A percentile compares a stretch with the other conserved stretches of the same genome.
phyloP scores from a whole-genome alignment of 352 stramenopile genomes.

The Phytophthora pluvialis region DNA sequence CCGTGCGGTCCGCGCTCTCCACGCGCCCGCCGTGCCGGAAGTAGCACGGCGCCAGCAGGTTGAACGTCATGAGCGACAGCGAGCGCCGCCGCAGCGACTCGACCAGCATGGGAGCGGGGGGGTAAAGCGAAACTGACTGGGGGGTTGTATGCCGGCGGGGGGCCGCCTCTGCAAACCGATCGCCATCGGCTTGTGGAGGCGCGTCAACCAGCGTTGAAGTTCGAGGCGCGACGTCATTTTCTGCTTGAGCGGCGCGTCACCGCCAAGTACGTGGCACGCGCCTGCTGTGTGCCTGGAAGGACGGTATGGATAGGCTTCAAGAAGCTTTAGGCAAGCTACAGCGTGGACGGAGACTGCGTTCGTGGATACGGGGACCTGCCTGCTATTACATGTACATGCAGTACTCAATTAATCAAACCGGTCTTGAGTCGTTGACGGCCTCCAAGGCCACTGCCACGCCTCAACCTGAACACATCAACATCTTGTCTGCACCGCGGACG shows the following conservation, averaged over 20 bases:
- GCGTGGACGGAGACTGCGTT: too few species aligned
- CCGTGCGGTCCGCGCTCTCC: conserved; percentile 63
- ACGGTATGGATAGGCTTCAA: not conserved
- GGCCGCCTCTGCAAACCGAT: not conserved
- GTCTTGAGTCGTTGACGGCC: too few species aligned
- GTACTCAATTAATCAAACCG: too few species aligned
- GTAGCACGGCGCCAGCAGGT: conserved; percentile 88
- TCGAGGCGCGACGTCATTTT: conserved; percentile 9
- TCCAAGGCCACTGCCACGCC: too few species aligned
- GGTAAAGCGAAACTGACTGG: conserved; percentile 19
- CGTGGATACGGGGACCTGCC: too few species aligned
- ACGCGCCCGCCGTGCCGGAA: conserved; percentile 81
- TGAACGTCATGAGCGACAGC: conserved; percentile 90
- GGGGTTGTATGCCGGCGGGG: not conserved
- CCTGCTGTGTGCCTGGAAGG: not conserved
- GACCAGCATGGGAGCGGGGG: conserved; percentile 26
- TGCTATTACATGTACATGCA: too few species aligned
- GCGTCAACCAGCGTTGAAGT: conserved; percentile 13
- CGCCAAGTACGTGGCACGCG: not conserved
- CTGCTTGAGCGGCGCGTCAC: not conserved
- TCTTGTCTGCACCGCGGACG: too few species aligned
- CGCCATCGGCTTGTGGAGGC: not conserved
- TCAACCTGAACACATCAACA: too few species aligned
- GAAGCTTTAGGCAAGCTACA: too few species aligned
- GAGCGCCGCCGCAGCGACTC: conserved; percentile 35